Base-by-base conservation (phyloP, 768 basidiomycete genomes). In the Tricholoma sp. region DNA sequence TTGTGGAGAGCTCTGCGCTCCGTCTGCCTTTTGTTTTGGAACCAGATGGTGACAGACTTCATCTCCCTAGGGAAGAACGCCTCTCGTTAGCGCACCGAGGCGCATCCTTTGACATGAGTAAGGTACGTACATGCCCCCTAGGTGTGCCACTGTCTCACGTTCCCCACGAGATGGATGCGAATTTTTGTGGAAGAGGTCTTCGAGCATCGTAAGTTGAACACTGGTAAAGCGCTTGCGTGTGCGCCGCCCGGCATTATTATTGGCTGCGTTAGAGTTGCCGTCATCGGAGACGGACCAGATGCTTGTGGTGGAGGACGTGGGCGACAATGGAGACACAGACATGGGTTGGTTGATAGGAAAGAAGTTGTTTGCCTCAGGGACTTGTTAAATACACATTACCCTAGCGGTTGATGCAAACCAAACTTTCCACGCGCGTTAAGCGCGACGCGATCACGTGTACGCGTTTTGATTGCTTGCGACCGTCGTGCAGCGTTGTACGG, bases 11-110 rank as follows among this genome's bases (percentile, higher is more conserved):
- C 79, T 63, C 80, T 80, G 63, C 83, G 81, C 61, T 84, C 83
- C 39, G 81, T 84, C 63, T 89, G 86, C 13, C 88, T 84, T 70
- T 84, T 88, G 68, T 91, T 91, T 70, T 91, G 88, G 67, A 89
- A 89, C 88, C 88, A 91, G 39, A 89, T 85, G n/a, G 86, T 86
- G 53, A 86, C 83, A 1, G 84, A 84, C 62, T 83, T 85, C 29
- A 79, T 74, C 66, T 85, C 84, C 84, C 84, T 86, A 58, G 15
- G 55, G 20, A 29, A 50, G 8, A 32, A 55, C 50, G 24, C n/a
- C 4, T 13, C 44, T 42, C 55, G 28, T 54, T 48, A 61, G 60
- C n/a, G n/a, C 54, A 58, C 32, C 15, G 58, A 55, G 45, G 56
- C 50, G 57, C 57, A 20, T 33, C 49, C 45, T 36, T 50, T 45